Evolutionary conservation across 768 basidiomycete genomes (phyloP).

Genomic region (Phlebiopsis gigantea): DNA sequence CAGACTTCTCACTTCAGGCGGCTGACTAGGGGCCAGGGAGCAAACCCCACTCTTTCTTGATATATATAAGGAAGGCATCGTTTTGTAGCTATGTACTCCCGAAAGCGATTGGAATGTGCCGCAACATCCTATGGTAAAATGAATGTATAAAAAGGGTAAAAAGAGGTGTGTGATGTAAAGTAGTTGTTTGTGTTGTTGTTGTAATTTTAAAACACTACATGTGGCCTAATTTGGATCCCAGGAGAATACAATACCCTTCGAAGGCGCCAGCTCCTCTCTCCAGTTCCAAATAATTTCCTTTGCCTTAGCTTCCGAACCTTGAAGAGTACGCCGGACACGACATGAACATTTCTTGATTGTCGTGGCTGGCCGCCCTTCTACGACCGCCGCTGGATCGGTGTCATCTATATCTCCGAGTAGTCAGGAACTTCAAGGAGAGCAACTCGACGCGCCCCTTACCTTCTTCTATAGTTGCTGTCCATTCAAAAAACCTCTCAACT

Average conservation of each 20-base stretch:
- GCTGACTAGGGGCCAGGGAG: too few species aligned
- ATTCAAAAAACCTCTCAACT: constrained; percentile 52
- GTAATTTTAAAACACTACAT: too few species aligned
- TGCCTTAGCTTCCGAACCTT: neutral
- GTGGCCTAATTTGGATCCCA: too few species aligned
- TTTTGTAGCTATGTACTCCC: too few species aligned
- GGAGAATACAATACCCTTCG: neutral
- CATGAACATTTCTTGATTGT: neutral
- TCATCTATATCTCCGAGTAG: neutral
- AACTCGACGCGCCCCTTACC: constrained; percentile 25
- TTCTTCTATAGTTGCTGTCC: constrained; percentile 39
- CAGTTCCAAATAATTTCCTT: constrained; percentile 13
- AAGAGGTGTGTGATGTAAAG: too few species aligned
- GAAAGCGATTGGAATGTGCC: too few species aligned
- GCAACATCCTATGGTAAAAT: too few species aligned
- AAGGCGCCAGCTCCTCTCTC: constrained; percentile 5
- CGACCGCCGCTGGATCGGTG: neutral
- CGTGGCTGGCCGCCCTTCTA: neutral
- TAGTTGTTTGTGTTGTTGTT: too few species aligned
- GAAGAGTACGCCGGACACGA: neutral
- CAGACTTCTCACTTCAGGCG: too few species aligned
- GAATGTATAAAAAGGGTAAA: too few species aligned
- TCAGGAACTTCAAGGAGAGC: neutral
- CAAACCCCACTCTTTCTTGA: too few species aligned
- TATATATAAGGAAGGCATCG: too few species aligned